Evolutionary conservation across 2,329 filamentous ascomycete species (phyloP).

Genomic region (Penicillium corylophilum): DNA sequence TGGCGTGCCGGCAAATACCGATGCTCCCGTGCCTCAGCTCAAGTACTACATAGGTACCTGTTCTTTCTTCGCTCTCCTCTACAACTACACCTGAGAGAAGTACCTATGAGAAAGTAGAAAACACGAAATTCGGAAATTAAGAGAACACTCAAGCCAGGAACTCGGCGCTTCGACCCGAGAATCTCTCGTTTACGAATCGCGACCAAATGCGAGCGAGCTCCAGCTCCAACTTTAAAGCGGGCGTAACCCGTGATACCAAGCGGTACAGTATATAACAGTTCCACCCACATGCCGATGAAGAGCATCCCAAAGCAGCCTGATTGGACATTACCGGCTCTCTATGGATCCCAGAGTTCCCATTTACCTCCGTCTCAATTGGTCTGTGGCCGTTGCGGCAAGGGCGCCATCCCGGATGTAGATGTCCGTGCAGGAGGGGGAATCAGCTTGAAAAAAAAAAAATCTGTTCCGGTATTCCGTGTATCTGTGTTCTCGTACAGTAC

Average conservation of each 20-base stretch:
- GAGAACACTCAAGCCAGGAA: background rate
- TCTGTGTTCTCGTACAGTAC: background rate
- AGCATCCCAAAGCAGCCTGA: conserved; percentile 26
- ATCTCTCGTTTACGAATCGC: background rate
- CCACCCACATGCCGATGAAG: conserved; percentile 22
- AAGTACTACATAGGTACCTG: too few relatives aligned
- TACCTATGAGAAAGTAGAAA: background rate
- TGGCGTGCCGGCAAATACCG: conserved; percentile 1
- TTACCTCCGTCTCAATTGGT: conserved; percentile 20
- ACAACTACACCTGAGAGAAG: too few relatives aligned
- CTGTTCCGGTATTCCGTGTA: background rate
- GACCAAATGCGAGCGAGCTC: background rate
- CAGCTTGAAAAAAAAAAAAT: conserved; percentile 5
- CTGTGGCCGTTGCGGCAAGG: conserved; percentile 12
- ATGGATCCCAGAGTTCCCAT: conserved; percentile 9
- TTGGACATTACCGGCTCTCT: conserved; percentile 8
- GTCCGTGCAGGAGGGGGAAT: conserved; percentile 19
- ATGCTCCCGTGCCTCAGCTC: background rate
- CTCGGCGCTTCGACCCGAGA: background rate
- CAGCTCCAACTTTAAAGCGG: background rate
- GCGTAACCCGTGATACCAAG: background rate
- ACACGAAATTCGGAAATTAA: background rate
- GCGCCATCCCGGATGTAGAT: conserved; percentile 22
- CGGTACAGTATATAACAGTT: conserved; percentile 1
- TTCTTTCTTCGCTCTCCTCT: too few relatives aligned